Conservation (phyloP, 495 filamentous ascomycete species). For the Penicillium taxi region DNA sequence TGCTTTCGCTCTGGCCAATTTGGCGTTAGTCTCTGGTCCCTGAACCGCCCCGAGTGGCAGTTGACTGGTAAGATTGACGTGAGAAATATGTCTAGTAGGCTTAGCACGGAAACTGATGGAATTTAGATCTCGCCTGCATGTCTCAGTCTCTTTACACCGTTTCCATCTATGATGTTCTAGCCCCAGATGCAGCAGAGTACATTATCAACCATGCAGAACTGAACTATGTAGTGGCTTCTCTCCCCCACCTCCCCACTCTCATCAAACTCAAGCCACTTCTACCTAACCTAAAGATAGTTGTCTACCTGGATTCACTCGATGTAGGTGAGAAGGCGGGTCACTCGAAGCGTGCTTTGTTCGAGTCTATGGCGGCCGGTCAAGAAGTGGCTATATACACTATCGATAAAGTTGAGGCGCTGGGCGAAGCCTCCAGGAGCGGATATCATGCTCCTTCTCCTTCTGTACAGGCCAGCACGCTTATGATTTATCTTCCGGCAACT, state of each 20-base stretch:
- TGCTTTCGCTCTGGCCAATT: conserved; percentile 56
- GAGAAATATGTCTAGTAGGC: too few relatives aligned
- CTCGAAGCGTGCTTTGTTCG: conserved; percentile 71
- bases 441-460: conserved; percentile 60
- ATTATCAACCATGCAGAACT: conserved; percentile 88
- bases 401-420: conserved; percentile 68
- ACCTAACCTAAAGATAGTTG: conserved; percentile 78
- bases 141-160: conserved; percentile 85
- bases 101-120: conserved; percentile 6
- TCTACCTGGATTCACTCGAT: conserved; percentile 81
- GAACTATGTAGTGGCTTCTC: conserved; percentile 64
- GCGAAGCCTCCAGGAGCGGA: conserved; percentile 56
- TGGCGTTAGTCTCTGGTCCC: conserved; percentile 87
- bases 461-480: conserved; percentile 54
- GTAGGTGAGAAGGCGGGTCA: conserved; percentile 67
- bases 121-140: conserved; percentile 77
- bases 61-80: conserved; percentile 54
- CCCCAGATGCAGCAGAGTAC: conserved; percentile 82
- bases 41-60: conserved; percentile 97
- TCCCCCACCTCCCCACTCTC: conserved; percentile 79
- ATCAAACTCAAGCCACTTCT: conserved; percentile 72
- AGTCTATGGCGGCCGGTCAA: conserved; percentile 58
- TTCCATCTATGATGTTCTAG: conserved; percentile 94
- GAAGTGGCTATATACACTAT: conserved; percentile 75
- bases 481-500: conserved; percentile 74